A percentile compares a stretch with the other conserved stretches of the same genome.
phyloP scores from a whole-genome alignment of 1,284 basidiomycete species.

The Ceratobasidium sp. region DNA sequence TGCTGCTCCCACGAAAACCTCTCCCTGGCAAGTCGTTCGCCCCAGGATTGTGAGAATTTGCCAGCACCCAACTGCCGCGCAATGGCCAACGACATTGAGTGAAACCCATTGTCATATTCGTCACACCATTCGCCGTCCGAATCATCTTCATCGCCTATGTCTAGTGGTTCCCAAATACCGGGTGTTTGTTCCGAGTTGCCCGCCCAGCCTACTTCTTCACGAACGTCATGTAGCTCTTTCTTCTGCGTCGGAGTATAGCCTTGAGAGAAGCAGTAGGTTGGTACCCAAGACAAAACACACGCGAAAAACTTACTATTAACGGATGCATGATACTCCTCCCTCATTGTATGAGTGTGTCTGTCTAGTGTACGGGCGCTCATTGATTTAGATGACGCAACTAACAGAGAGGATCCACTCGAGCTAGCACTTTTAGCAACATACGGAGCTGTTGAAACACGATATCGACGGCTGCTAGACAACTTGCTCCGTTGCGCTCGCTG shows the following conservation, averaged over 20 bases:
- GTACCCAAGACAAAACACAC: neutral
- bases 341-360: too few species aligned
- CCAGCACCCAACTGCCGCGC: neutral
- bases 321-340: too few species aligned
- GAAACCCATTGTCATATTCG: too few species aligned
- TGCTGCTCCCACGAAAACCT: slow-evolving; percentile 10
- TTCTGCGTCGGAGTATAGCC: neutral
- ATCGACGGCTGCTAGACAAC: too few species aligned
- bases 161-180: too few species aligned
- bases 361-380: too few species aligned
- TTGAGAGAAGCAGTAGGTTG: neutral
- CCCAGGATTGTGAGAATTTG: slow-evolving; percentile 11
- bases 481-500: too few species aligned
- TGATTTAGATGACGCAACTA: too few species aligned
- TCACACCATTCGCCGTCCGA: neutral
- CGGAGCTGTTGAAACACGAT: too few species aligned
- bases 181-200: neutral
- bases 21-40: slow-evolving; percentile 21
- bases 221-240: neutral
- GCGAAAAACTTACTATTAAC: neutral
- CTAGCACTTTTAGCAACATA: too few species aligned
- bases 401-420: too few species aligned
- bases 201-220: neutral
- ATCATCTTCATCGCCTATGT: too few species aligned
- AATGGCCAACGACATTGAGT: neutral